These are phyloP conservation scores for Lycium ferocissimum DNA, from an alignment of 257 asterid species.

Conservation along the genomic window DNA sequence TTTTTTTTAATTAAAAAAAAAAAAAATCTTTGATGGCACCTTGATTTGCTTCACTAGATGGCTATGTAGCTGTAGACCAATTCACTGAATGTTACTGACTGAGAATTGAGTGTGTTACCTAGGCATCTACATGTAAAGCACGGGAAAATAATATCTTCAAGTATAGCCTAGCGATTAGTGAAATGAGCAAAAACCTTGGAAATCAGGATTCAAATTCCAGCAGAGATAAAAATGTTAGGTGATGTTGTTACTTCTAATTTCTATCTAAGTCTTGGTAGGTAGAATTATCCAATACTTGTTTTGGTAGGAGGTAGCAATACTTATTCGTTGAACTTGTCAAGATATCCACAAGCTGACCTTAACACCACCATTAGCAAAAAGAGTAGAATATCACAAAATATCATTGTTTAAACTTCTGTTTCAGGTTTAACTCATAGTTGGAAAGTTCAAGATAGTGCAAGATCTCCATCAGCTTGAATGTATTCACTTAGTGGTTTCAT, in stretches of 20 bases:
- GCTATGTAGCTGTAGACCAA: background rate
- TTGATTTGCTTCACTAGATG: background rate
- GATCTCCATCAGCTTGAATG: too few relatives aligned
- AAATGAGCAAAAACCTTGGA: background rate
- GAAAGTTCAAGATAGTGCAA: too few relatives aligned
- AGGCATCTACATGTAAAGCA: background rate
- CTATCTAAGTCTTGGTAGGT: background rate
- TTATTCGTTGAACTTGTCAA: background rate
- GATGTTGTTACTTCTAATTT: too few relatives aligned
- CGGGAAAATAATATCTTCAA: background rate
- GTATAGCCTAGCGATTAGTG: background rate
- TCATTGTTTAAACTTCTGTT: background rate
- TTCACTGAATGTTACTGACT: background rate
- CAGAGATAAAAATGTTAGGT: background rate
- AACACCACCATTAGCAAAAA: background rate
- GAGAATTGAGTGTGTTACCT: background rate
- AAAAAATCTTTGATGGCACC: background rate
- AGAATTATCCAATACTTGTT: too few relatives aligned
- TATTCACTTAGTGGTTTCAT: background rate
- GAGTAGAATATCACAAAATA: too few relatives aligned
- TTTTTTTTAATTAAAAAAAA: too few relatives aligned
- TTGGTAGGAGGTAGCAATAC: background rate
- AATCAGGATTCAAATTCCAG: background rate
- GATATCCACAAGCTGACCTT: background rate
- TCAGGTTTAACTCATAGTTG: background rate